Base-by-base conservation (phyloP, 192 early-diverging fungal genomes). In the Backusella tuberculispora region DNA sequence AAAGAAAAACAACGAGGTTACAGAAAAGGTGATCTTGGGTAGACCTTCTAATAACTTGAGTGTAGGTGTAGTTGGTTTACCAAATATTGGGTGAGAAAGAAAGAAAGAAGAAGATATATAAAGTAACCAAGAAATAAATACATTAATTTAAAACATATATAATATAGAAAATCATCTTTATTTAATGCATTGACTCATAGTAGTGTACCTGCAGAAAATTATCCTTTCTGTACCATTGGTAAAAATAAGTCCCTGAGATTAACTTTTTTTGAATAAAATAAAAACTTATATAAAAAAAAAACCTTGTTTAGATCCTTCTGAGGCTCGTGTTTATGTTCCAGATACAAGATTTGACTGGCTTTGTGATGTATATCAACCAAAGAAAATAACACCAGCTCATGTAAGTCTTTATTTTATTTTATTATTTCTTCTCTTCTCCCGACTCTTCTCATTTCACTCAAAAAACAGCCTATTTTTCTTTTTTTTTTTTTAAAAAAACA, bases 161-260 rank as follows among this genome's bases (percentile, higher is more conserved):
- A 76, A 42, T 12, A 63, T 75, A 78, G 67, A 66, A 88, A 88
- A 78, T 87, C 85, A n/a, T 83, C 83, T 0, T 80, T 90, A 37
- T 86, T 90, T 75, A 83, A 89, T 76, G 85, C 80, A 19, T 40
- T 92, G 43, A 86, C 84, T 13, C 84, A 87, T 69, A 82, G 78
- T 38, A 76, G 75, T 21, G 81, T 85, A 6, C 78, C 81, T 21
- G 84, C 91, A 24, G 93, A 92, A 69, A 95, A 95, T 77, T 95
- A 91, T 76, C 94, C 94, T 8, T 95, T 95, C 82, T 93, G 91
- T 75, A 94, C 91, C 5, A 92, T 90, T 68, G 77, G 73, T 85
- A 79, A 74, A 17, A 26, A 13, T 63, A 14, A 34, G 2, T 34
- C 29, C 29, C 29, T 34, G 29, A 34, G 29, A 34, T 34, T 34